Evolutionary conservation across 2,329 filamentous ascomycete genomes (phyloP), one percentile per base, ranked within the genome.

Genomic region (Hypoxylon sp.): DNA sequence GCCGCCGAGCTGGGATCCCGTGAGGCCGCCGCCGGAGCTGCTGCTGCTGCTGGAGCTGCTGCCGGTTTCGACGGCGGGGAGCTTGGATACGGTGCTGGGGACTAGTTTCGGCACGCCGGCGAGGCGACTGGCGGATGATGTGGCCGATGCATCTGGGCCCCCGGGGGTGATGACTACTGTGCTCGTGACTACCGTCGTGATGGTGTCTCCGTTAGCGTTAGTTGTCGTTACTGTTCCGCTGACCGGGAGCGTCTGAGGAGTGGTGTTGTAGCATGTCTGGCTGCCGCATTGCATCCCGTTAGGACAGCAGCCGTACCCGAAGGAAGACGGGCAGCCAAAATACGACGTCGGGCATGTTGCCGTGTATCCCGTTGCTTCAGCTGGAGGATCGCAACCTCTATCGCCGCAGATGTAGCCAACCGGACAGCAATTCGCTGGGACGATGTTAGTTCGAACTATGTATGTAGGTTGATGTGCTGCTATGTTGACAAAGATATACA

Each of bases 261-360:
- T 72, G 0, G 79, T 82, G 1, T 77, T 73, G 56, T 82, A 85
- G 65, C 84, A 87, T 11, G 67, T 69, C 15, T 67, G 71, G 1
- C 69, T 49, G 2, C 76, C 83, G 64, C 84, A 87, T 21, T 70
- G 79, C 75, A 81, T 77, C 3, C 79, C 79, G 42, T 70, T 77
- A 2, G 70, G 71, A 65, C 84, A 87, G 61, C 84, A 86, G 0
- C 83, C 83, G 55, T 78, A 81, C 48, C 78, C 79, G 3, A 81
- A 62, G 1, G 79, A 81, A 4, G 78, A 65, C 1, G 84, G 78
- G 55, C 84, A 86, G 3, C 78, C 72, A 51, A 76, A 80, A 42
- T 78, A 81, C 56, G 71, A 75, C 2, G 72, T 61, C 4, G 76
- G 76, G 48, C 83, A 86, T 13, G 69, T 73, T 52, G 73, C 69